Evolutionary conservation across 225 moss, liverwort and hornwort species (phyloP).

Genomic region (Neckera pumila): DNA sequence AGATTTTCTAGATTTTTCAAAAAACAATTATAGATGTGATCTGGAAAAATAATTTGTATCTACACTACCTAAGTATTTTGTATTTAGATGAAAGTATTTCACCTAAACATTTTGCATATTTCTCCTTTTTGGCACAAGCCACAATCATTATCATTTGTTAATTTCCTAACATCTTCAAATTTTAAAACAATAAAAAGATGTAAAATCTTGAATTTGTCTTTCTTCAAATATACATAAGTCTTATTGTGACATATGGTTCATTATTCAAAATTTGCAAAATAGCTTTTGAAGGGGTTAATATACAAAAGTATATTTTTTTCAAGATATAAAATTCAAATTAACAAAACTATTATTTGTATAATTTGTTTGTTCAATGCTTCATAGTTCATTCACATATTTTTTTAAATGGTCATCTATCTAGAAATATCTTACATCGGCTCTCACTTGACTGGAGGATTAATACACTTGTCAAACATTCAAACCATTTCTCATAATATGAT

Average conservation of each 20-base stretch:
- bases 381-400: not conserved
- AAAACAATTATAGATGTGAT: not conserved
- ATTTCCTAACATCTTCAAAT: not conserved
- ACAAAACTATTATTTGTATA: not conserved
- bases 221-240: accelerated
- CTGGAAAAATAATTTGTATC: not conserved
- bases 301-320: not conserved
- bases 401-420: not conserved
- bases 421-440: not conserved
- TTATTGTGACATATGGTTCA: too few species aligned
- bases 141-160: not conserved
- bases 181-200: not conserved
- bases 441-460: not conserved
- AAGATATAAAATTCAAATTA: not conserved
- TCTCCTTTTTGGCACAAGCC: accelerated
- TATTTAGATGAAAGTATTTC: not conserved
- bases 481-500: not conserved
- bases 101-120: not conserved
- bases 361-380: not conserved
- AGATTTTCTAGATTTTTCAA: not conserved
- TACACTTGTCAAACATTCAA: not conserved
- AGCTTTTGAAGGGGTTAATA: too few species aligned
- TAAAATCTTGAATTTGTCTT: not conserved
- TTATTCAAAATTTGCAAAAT: not conserved
- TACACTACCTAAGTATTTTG: not conserved